phyloP scores from a whole-genome alignment of 176 grass and related monocot species.

The Oropetium thomaeum region DNA sequence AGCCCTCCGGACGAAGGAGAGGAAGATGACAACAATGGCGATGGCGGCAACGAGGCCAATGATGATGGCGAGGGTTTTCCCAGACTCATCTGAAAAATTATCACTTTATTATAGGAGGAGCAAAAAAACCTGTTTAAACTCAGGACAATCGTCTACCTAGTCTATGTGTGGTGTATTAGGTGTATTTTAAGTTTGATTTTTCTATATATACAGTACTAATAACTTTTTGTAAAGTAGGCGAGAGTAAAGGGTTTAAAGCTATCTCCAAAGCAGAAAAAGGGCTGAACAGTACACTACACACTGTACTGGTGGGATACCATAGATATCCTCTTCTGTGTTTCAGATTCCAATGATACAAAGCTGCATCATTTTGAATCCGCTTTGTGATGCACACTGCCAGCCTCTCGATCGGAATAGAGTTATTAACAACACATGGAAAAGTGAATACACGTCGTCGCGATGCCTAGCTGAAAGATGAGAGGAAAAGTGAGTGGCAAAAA shows the following conservation, averaged over 20 bases:
- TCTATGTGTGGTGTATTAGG: background rate
- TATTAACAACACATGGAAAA: conserved; percentile 29
- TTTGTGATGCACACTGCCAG: conserved; percentile 34
- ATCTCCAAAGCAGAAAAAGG: conserved; percentile 16
- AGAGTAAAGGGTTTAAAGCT: conserved; percentile 44
- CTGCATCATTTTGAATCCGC: conserved; percentile 48
- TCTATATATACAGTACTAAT: background rate
- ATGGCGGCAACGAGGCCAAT: conserved; percentile 63
- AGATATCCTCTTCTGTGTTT: conserved; percentile 38
- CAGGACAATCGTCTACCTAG: background rate
- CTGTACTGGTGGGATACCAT: conserved; percentile 30
- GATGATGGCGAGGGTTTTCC: conserved; percentile 77
- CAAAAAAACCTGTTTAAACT: background rate
- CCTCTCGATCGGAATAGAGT: conserved; percentile 17
- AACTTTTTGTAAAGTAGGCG: conserved; percentile 38
- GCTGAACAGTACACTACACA: conserved; percentile 18
- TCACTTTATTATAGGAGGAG: background rate
- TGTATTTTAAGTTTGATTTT: background rate
- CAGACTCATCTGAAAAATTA: conserved; percentile 43
- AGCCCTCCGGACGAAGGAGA: conserved; percentile 55
- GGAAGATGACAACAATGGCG: conserved; percentile 61
- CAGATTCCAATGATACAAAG: conserved; percentile 37
- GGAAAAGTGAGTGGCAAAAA: conserved; percentile 17
- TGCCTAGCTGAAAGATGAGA: conserved; percentile 33
- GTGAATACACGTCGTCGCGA: conserved; percentile 35